phyloP scores from a whole-genome alignment of 2,329 filamentous ascomycete genomes.

The Sclerotinia sclerotiorum region DNA sequence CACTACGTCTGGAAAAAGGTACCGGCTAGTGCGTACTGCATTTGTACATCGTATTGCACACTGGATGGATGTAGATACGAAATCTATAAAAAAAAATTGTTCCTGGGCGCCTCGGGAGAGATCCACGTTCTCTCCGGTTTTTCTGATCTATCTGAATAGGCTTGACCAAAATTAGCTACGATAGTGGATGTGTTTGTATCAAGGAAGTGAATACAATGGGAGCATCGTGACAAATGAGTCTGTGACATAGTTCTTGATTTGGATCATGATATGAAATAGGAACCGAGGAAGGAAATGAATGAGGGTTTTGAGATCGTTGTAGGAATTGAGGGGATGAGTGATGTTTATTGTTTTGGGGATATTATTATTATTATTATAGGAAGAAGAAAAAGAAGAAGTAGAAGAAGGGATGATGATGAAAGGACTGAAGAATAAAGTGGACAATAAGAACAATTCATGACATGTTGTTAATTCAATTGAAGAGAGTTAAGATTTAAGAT shows the following conservation, averaged over 20 bases:
- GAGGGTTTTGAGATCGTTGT: neutral
- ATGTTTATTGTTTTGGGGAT: neutral
- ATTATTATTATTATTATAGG: neutral
- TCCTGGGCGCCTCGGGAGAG: slow-evolving; percentile 3
- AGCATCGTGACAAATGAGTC: neutral
- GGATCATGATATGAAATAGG: neutral
- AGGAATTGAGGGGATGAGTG: neutral
- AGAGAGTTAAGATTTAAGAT: too few species aligned
- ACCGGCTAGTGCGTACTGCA: neutral
- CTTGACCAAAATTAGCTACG: neutral
- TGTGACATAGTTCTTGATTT: neutral
- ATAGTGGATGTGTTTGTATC: neutral
- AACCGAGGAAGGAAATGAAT: neutral
- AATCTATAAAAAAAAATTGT: neutral
- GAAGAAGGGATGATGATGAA: too few species aligned
- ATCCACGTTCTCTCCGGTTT: slow-evolving; percentile 12
- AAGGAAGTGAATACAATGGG: neutral
- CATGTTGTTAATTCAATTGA: neutral
- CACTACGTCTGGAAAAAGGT: neutral
- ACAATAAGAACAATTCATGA: too few species aligned
- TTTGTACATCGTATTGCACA: slow-evolving; percentile 3
- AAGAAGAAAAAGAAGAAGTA: too few species aligned
- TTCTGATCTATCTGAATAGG: slow-evolving; percentile 8
- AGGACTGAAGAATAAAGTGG: too few species aligned
- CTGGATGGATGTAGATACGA: neutral